Conservation (phyloP, 768 basidiomycete species). For the Leucosporidium creatinivorum region DNA sequence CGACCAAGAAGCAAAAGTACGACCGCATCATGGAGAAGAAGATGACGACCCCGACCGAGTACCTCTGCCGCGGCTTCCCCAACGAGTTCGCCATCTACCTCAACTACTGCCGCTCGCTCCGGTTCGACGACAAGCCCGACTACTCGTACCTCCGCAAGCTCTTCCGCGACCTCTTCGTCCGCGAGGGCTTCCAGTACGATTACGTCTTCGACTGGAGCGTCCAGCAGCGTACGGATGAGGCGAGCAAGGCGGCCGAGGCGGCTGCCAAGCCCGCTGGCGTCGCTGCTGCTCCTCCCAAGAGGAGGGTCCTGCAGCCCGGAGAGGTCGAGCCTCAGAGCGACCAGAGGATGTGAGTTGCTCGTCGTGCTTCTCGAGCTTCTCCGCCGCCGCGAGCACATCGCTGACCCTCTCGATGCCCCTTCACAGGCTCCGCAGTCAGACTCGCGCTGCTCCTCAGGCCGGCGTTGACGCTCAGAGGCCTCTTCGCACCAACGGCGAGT, state of each 20-base stretch:
- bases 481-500: conserved; percentile 24
- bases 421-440: conserved; percentile 29
- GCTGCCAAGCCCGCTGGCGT: conserved; percentile 1
- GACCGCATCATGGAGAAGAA: conserved; percentile 99
- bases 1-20: conserved; percentile 99
- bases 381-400: neutral
- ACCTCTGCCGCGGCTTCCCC: conserved; percentile 98
- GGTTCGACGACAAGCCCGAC: conserved; percentile 99
- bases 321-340: conserved; percentile 26
- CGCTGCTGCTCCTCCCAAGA: conserved; percentile 14
- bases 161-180: conserved; percentile 60
- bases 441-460: conserved; percentile 24
- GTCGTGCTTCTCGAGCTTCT: neutral
- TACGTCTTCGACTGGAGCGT: conserved; percentile 98
- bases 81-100: conserved; percentile 99
- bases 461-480: neutral
- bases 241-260: conserved; percentile 5
- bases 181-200: conserved; percentile 89
- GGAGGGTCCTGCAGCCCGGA: conserved; percentile 25
- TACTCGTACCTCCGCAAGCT: conserved; percentile 99
- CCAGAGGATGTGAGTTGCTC: conserved; percentile 24
- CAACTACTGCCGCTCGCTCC: conserved; percentile 96
- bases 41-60: conserved; percentile 94
- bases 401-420: neutral
- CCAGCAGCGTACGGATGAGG: conserved; percentile 47